Percentiles rank a stretch among this genome's conserved stretches.
Evolutionary conservation across 2,329 filamentous ascomycete species (phyloP).

Genomic region (Diaporthe sp.): DNA sequence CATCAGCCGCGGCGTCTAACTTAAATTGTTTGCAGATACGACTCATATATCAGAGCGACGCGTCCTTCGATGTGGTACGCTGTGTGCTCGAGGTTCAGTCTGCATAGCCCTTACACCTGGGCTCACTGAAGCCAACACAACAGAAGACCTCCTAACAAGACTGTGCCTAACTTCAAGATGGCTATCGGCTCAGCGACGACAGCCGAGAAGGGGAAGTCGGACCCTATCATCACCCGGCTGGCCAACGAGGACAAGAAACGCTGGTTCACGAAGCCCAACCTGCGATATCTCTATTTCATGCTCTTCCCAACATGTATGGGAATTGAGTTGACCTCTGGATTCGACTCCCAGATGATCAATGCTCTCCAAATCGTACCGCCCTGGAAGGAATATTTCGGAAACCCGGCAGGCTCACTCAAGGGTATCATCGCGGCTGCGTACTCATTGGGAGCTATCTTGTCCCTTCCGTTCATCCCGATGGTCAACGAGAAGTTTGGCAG

Average conservation of each 20-base stretch:
- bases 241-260: conserved; percentile 56
- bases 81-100: neutral
- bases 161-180: conserved; percentile 7
- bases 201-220: conserved; percentile 38
- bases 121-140: neutral
- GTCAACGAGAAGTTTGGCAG: conserved; percentile 69
- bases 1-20: conserved; percentile 1
- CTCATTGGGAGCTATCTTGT: conserved; percentile 70
- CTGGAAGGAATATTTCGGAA: conserved; percentile 59
- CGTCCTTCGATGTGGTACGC: neutral
- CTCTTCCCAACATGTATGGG: conserved; percentile 74
- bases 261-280: conserved; percentile 73
- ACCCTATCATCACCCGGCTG: conserved; percentile 51
- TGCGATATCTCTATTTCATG: conserved; percentile 68
- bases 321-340: conserved; percentile 66
- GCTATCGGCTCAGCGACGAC: conserved; percentile 35
- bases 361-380: conserved; percentile 56
- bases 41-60: conserved; percentile 15
- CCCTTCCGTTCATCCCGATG: conserved; percentile 69
- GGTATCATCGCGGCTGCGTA: conserved; percentile 73
- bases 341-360: conserved; percentile 63
- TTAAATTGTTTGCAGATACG: neutral
- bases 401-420: conserved; percentile 59
- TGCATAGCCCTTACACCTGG: neutral
- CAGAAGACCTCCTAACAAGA: neutral